Conservation (phyloP, 148 eudicot genomes). For the Linanthus parryae region DNA sequence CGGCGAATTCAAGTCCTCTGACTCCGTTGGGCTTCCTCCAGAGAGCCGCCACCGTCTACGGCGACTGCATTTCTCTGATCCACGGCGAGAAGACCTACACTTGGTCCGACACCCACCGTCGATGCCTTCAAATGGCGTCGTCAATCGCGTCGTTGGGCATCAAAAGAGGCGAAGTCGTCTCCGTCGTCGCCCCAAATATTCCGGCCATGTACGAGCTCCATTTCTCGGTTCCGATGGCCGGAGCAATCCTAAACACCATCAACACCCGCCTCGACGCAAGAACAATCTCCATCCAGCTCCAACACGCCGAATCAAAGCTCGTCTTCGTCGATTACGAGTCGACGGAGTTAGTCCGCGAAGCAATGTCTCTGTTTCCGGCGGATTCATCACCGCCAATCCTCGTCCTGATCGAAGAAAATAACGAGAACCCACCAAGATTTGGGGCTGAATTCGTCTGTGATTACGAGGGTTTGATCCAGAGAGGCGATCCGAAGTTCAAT, state of each 20-base stretch:
- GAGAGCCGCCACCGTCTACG: constrained; percentile 10
- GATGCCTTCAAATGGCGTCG: constrained; percentile 1
- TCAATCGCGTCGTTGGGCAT: constrained; percentile 4
- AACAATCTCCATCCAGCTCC: background rate
- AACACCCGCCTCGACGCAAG: constrained; percentile 5
- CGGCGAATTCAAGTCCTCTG: constrained; percentile 7
- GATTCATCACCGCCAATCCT: background rate
- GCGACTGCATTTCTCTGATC: constrained; percentile 1
- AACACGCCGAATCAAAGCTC: constrained; percentile 4
- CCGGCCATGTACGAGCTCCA: constrained; percentile 10
- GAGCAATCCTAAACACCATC: constrained; percentile 6
- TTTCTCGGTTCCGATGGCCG: constrained; percentile 5
- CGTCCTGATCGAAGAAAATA: background rate
- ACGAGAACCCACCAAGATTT: background rate
- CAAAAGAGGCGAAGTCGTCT: background rate
- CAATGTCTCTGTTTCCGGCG: background rate
- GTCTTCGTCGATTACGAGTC: constrained; percentile 4
- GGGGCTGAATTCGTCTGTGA: background rate
- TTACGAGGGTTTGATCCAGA: background rate
- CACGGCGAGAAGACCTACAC: constrained; percentile 3
- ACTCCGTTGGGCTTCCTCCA: constrained; percentile 2
- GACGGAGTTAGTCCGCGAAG: constrained; percentile 3
- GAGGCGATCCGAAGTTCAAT: constrained; percentile 5
- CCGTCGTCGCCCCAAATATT: constrained; percentile 1
- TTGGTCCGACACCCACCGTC: constrained; percentile 6